Evolutionary conservation across 2,329 filamentous ascomycete species (phyloP).

Genomic region (Talaromyces sp.): DNA sequence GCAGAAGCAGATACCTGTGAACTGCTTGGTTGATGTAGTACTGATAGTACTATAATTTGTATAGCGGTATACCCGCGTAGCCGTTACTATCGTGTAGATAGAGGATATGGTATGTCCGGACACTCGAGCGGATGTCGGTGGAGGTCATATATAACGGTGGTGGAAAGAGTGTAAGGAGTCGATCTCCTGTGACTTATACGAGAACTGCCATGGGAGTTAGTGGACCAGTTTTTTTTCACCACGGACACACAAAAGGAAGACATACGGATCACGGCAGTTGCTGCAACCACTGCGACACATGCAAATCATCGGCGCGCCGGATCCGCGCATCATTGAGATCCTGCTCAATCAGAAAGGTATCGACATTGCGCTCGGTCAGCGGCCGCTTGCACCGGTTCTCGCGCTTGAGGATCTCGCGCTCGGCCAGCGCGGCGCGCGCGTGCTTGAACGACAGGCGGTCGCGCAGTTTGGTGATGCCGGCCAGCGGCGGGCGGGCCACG

Average conservation of each 20-base stretch:
- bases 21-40: neutral
- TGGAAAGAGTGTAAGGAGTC: neutral
- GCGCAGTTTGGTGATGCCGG: slow-evolving; percentile 30
- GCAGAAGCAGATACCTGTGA: slow-evolving; percentile 6
- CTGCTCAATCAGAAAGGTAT: slow-evolving; percentile 30
- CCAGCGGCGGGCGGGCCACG: slow-evolving; percentile 15
- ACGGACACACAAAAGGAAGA: slow-evolving; percentile 3
- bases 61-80: too few relatives aligned
- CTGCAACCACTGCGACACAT: slow-evolving; percentile 71
- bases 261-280: slow-evolving; percentile 54
- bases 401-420: slow-evolving; percentile 30
- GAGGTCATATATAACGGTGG: neutral
- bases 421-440: slow-evolving; percentile 27
- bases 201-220: neutral
- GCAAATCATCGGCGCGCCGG: slow-evolving; percentile 57
- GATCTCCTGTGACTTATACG: neutral
- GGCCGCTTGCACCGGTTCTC: slow-evolving; percentile 31
- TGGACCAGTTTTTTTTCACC: too few relatives aligned
- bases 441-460: slow-evolving; percentile 28
- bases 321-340: slow-evolving; percentile 50
- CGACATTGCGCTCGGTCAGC: slow-evolving; percentile 32
- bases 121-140: neutral
- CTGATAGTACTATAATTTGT: neutral
- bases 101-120: neutral
- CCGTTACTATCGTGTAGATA: neutral